These are phyloP conservation scores for Lentithecium fluviatile DNA, from an alignment of 495 filamentous ascomycete genomes.

Conservation along the genomic window DNA sequence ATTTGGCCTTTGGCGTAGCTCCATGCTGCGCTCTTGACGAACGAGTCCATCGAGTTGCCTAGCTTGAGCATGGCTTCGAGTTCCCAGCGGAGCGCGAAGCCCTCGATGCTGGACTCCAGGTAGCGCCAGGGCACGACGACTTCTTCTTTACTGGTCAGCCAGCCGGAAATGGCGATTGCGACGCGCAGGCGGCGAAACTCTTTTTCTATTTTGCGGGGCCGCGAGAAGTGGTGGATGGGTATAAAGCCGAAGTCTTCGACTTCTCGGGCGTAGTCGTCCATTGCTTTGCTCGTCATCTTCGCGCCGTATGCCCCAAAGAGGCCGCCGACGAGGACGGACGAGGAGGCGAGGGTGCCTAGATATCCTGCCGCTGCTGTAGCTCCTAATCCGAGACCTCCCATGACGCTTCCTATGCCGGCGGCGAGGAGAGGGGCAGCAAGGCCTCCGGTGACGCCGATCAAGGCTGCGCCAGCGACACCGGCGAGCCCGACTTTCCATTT, in stretches of 20 bases:
- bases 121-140: constrained; percentile 73
- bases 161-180: constrained; percentile 79
- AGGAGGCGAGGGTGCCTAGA: constrained; percentile 75
- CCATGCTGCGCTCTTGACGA: constrained; percentile 77
- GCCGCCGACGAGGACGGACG: constrained; percentile 71
- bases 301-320: constrained; percentile 89
- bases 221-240: constrained; percentile 57
- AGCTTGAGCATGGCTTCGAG: constrained; percentile 72
- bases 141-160: constrained; percentile 70
- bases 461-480: constrained; percentile 69
- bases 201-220: constrained; percentile 41
- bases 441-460: constrained; percentile 79
- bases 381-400: constrained; percentile 78
- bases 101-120: constrained; percentile 66
- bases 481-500: constrained; percentile 84
- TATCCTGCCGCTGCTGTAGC: constrained; percentile 75
- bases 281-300: constrained; percentile 78
- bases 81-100: constrained; percentile 86
- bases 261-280: constrained; percentile 83
- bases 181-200: constrained; percentile 72
- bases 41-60: constrained; percentile 67
- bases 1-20: constrained; percentile 73
- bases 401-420: constrained; percentile 76
- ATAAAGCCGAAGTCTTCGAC: constrained; percentile 88
- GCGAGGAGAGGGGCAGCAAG: constrained; percentile 80